Base-by-base conservation (phyloP, 2,329 filamentous ascomycete genomes). In the Madurella mycetomatis region DNA sequence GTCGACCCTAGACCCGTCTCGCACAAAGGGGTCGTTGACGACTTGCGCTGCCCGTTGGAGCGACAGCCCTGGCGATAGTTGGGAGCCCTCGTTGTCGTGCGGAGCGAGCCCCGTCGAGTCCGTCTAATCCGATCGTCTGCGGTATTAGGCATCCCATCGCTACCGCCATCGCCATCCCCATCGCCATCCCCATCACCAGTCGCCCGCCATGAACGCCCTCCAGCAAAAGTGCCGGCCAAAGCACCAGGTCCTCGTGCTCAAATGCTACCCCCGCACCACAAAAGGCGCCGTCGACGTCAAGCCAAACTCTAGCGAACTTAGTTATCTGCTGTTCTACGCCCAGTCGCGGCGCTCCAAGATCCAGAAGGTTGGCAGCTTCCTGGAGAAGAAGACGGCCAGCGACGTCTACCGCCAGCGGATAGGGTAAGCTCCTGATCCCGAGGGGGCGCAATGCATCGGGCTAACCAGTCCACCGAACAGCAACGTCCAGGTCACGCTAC, bases 281-380 rank as follows among this genome's bases (percentile, higher is more conserved):
- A 97, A 96, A 75, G 90, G 90, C 49, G 86, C 89, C 59, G 87
- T 92, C 69, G 90, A 96, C 66, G 90, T 96, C 67, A 95, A 92
- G 74, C 92, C 94, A 43, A 97, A 97, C 73, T 90, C 90, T 62
- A 95, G 90, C 74, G 94, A 99, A 77, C 83, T 99, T 60, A 95
- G 90, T 73, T 97, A 97, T 70, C 83, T 99, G 61, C 84, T 97
- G 51, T 97, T 95, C 80, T 97, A 99, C 77, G 91, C 90, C 58
- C 95, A 89, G 68, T 96, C 92, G 64, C 89, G 92, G 57, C 86
- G 90, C 61, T 92, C 89, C 73, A 99, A 97, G 79, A 85, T 97
- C 64, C 90, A 94, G 67, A 99, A 99, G 74, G 92, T 99, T 62
- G 91, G 90, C 70, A 85, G 85, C 64, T 99, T 96, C 69, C 80